These are phyloP conservation scores for Aspergillus pseudonomiae DNA, from an alignment of 2,329 filamentous ascomycete species.

Conservation along the genomic window DNA sequence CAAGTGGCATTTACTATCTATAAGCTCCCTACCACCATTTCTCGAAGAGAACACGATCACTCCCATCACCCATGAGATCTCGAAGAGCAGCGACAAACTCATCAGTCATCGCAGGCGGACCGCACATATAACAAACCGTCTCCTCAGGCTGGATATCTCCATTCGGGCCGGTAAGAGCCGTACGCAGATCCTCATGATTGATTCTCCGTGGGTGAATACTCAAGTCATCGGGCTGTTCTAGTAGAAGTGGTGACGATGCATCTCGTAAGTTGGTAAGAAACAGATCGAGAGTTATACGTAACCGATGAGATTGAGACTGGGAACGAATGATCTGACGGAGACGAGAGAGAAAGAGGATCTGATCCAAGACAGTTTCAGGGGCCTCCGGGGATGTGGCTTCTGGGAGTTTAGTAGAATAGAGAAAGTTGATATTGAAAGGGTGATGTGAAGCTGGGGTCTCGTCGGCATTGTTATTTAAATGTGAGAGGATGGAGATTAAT, in stretches of 20 bases:
- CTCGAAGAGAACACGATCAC: slow-evolving; percentile 58
- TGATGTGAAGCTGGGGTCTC: slow-evolving; percentile 34
- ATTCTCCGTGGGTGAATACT: slow-evolving; percentile 39
- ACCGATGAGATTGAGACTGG: slow-evolving; percentile 28
- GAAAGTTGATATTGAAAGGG: slow-evolving; percentile 55
- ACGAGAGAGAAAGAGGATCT: slow-evolving; percentile 53
- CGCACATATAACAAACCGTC: slow-evolving; percentile 68
- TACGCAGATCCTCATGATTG: slow-evolving; percentile 37
- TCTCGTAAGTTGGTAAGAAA: slow-evolving; percentile 35
- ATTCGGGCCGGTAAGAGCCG: slow-evolving; percentile 34
- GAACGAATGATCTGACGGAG: slow-evolving; percentile 42
- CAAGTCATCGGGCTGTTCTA: slow-evolving; percentile 27
- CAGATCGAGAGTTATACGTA: slow-evolving; percentile 37
- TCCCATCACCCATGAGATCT: slow-evolving; percentile 46
- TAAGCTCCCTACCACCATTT: slow-evolving; percentile 62
- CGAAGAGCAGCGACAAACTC: slow-evolving; percentile 55
- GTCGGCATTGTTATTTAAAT: slow-evolving; percentile 53
- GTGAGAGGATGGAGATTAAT: slow-evolving; percentile 71
- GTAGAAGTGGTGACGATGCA: slow-evolving; percentile 10
- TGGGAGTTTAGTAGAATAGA: slow-evolving; percentile 63
- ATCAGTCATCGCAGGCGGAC: slow-evolving; percentile 70
- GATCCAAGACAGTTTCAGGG: slow-evolving; percentile 25
- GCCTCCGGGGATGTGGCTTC: slow-evolving; percentile 6
- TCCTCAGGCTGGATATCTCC: slow-evolving; percentile 31
- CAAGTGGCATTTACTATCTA: not conserved